Conservation (phyloP, 2,329 filamentous ascomycete species). For the Ceratocystis cacaofunesta region DNA sequence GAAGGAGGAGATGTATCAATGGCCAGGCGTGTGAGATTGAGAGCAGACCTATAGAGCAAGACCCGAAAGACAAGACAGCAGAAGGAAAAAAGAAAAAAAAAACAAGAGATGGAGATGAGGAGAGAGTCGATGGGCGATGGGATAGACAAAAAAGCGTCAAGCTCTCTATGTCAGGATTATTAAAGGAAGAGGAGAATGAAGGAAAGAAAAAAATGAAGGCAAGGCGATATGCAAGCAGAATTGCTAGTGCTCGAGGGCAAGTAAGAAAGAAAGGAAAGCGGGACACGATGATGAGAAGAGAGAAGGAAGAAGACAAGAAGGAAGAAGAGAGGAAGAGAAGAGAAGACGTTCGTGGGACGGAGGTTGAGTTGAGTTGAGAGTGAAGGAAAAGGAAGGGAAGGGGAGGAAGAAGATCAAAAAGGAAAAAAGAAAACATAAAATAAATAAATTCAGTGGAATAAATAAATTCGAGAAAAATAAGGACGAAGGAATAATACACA, state of each 20-base stretch:
- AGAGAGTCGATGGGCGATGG: conserved; percentile 15
- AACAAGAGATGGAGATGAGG: conserved; percentile 11
- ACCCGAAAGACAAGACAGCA: background rate
- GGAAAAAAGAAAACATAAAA: background rate
- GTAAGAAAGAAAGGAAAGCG: background rate
- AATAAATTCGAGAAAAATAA: background rate
- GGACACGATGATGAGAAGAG: conserved; percentile 1
- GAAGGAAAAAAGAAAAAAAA: conserved; percentile 9
- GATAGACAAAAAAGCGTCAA: background rate
- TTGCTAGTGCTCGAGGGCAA: background rate
- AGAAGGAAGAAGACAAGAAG: conserved; percentile 3
- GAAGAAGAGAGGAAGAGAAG: conserved; percentile 6
- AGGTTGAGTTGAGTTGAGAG: background rate
- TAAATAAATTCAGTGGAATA: background rate
- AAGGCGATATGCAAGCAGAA: background rate
- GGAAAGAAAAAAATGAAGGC: conserved; percentile 14
- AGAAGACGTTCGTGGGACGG: conserved; percentile 1
- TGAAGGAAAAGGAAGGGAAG: background rate
- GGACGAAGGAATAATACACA: background rate
- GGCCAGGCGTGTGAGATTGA: background rate
- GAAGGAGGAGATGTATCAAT: background rate
- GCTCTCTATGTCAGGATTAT: no score
- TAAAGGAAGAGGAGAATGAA: conserved; percentile 22
- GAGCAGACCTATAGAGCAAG: background rate
- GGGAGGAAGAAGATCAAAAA: conserved; percentile 9